These are phyloP conservation scores for Trametes polyzona DNA, from an alignment of 1,284 basidiomycete genomes.

Conservation along the genomic window DNA sequence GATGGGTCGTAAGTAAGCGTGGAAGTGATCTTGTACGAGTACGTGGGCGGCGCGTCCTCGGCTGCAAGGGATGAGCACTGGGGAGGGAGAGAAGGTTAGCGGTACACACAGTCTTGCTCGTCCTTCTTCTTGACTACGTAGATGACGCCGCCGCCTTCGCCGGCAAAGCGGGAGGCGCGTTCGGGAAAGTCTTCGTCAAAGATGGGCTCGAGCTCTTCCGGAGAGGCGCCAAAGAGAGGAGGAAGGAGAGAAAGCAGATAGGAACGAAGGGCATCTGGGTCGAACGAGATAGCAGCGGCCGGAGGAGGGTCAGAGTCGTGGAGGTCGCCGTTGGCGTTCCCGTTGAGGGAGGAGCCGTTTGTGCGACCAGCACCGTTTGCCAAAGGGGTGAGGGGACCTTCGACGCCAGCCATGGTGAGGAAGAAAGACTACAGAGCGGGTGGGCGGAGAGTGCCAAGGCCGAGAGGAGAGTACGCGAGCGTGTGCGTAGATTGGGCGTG, in stretches of 20 bases:
- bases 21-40: constrained; percentile 71
- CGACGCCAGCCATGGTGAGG: constrained; percentile 32
- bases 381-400: constrained; percentile 24
- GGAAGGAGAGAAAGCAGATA: constrained; percentile 77
- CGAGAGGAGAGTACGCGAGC: constrained; percentile 2
- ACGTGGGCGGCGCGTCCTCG: constrained; percentile 67
- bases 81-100: background rate
- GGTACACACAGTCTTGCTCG: constrained; percentile 65
- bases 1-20: constrained; percentile 83
- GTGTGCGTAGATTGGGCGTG: background rate
- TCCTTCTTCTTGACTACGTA: constrained; percentile 81
- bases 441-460: background rate
- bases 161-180: constrained; percentile 71
- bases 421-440: constrained; percentile 2
- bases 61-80: constrained; percentile 16
- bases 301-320: constrained; percentile 30
- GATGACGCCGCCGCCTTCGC: constrained; percentile 71
- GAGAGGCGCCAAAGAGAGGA: constrained; percentile 69
- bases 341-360: constrained; percentile 14
- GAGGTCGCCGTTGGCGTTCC: constrained; percentile 29
- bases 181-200: constrained; percentile 80
- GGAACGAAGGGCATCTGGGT: constrained; percentile 61
- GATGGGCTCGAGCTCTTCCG: constrained; percentile 65
- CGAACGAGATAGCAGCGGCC: constrained; percentile 47
- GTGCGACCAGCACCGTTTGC: no score